Base-by-base conservation (phyloP, 768 basidiomycete genomes). In the Sarcomyxa edulis region DNA sequence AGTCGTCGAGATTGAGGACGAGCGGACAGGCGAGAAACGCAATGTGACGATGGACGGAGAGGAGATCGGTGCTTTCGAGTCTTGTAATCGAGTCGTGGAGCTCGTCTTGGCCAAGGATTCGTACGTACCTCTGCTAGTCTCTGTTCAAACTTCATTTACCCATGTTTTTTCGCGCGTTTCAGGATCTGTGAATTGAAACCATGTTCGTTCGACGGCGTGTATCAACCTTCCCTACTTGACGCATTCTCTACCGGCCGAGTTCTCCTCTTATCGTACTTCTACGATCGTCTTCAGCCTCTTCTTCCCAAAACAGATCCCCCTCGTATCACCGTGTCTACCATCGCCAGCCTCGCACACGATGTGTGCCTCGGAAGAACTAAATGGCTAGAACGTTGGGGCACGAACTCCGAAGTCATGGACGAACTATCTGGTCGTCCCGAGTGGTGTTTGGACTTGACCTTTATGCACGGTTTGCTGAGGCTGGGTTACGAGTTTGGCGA, bases 171-270 rank as follows among this genome's bases (percentile, higher is more conserved):
- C n/a, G n/a, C n/a, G 10, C 24, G 6, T 29, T 9, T 19, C 30
- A 86, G 90, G 0, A 73, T 92, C 42, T 99, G 95, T 59, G 80
- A 88, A 50, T 68, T 84, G 45, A 88, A 93, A 52, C 96, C 96
- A 0, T 99, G 96, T 58, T 89, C 95, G 4, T 99, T 99, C 67
- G 82, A 90, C 52, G 96, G 96, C 9, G 91, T 96, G 18, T 98
- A 98, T 64, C 96, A 99, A 58, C 96, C 96, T 2, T 85, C 86
- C 10, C 69, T 98, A 18, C 66, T 86, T 42, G 87, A 95, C 45
- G n/a, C n/a, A n/a, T n/a, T n/a, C n/a, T n/a, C n/a, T n/a, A 62
- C 69, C 7, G 95, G 95, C 42, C 82, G 81, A 52, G 72, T 95
- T 45, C 76, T 95, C 19, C 77, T 95, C n/a, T 73, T 99, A 2